phyloP scores from a whole-genome alignment of 2,329 filamentous ascomycete genomes.

The Anthostomella pinea region DNA sequence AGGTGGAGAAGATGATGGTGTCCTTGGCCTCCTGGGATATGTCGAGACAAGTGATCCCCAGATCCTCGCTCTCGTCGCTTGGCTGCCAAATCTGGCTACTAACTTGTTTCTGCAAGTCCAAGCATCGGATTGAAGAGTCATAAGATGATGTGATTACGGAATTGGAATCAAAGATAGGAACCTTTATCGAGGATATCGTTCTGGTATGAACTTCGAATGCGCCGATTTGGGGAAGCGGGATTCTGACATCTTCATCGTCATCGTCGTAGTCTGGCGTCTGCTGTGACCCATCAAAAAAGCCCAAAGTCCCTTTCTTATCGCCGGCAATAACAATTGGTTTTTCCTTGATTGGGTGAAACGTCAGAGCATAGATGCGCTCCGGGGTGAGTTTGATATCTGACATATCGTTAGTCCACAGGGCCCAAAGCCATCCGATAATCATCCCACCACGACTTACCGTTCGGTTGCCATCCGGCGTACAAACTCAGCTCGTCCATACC shows the following conservation, averaged over 20 bases:
- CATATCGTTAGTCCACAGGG: too few relatives aligned
- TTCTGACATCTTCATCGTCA: conserved; percentile 66
- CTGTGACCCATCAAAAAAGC: conserved; percentile 86
- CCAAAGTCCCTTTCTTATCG: conserved; percentile 88
- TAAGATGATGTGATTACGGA: conserved; percentile 84
- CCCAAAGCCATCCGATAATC: too few relatives aligned
- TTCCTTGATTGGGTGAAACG: conserved; percentile 81
- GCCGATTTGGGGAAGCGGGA: conserved; percentile 73
- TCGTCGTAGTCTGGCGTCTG: conserved; percentile 50
- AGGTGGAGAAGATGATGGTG: conserved; percentile 80
- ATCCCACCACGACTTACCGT: conserved; percentile 64
- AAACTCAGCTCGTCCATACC: conserved; percentile 75
- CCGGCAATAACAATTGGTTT: conserved; percentile 91
- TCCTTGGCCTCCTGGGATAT: conserved; percentile 70
- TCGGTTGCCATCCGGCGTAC: conserved; percentile 82
- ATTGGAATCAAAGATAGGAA: conserved; percentile 70
- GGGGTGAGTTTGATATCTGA: conserved; percentile 90
- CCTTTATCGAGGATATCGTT: conserved; percentile 82
- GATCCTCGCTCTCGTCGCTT: conserved; percentile 63
- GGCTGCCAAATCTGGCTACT: conserved; percentile 83
- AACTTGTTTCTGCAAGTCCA: conserved; percentile 78
- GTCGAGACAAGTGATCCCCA: conserved; percentile 81
- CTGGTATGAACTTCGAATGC: conserved; percentile 87
- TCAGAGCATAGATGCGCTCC: conserved; percentile 80
- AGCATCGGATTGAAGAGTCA: conserved; percentile 83